Base-by-base conservation (phyloP, 2,329 filamentous ascomycete species). In the Cladophialophora immunda region DNA sequence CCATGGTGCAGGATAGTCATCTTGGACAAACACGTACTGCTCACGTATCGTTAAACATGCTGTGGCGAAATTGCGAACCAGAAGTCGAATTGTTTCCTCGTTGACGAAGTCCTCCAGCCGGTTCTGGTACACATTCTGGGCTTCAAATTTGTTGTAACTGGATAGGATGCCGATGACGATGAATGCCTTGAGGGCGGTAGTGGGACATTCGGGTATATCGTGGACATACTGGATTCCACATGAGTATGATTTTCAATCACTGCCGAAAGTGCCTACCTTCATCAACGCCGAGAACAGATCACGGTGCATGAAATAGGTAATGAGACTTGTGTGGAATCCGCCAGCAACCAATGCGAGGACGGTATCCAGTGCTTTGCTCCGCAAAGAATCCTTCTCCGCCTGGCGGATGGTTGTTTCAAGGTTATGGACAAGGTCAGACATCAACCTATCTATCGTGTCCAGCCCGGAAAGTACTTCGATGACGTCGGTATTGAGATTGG, bases 121-220 rank as follows among this genome's bases (percentile, higher is more conserved):
- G 69, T 96, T 83, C 74, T 95, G 91, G 74, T 99, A 99, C 0
- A 94, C 94, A 73, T 99, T 99, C 77, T 97, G 94, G 65, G 96
- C 94, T 79, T 99, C 95, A 75, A 99, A 99, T 78, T 98, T 99
- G 85, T 99, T 98, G 85, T 98, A 98, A 80, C 98, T 99, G 71
- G 92, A 92, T 61, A 99, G 83, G 3, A 98, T 84, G 13, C 94
- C 94, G 22, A 97, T 84, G 9, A 98, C 86, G 15, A 90, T 87
- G 72, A 97, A 93, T 0, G 94, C 91, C 66, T 92, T 87, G 52
- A 92, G 86, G 65, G 87, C 87, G 74, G 85, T 45, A 9, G 27
- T 45, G 22, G 63, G 58, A 25, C 32, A 84, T 19, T 84, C 81
- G 36, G 87, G 83, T 27, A 85, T 84, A 68, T 93, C 89, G 53